Evolutionary conservation across 1,139 yeast species (phyloP), one percentile per base, ranked within the genome.

Genomic region (Suhomyces ambrosiae): DNA sequence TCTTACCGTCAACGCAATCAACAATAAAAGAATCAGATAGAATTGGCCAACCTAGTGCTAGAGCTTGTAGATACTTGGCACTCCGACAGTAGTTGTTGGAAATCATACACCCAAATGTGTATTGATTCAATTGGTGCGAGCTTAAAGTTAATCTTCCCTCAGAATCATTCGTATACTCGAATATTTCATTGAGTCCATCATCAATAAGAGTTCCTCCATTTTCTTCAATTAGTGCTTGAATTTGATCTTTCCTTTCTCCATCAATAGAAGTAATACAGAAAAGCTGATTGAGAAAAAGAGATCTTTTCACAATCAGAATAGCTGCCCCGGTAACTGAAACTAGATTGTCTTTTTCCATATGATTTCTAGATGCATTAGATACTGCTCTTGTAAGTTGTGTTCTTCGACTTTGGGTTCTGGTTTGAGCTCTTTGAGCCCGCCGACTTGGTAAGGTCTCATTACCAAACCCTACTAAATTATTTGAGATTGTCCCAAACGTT

Each of bases 31-130:
- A 58, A 44, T 76, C 74, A 3, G 87, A 80, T 22, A 90, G 53
- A 13, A 88, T 76, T 1, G 97, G 97, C 95, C 96, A 88, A 2
- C 95, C 94, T 29, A 89, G 58, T 0, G 95, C 88, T n/a, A 89
- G 61, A 0, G 86, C 80, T 53, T 88, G 95, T n/a, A 89, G 59
- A 53, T 85, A 90, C 53, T 88, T 88, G 14, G 83, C 74, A 38
- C 88, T 86, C 29, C 95, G 68, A 23, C 78, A 70, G 46, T 72
- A 71, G 14, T 68, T 71, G 28, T 72, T 71, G 0, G 95, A 73
- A 1, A 88, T 58, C 30, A 86, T 68, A 2, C 89, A 90, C 2
- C 75, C 88, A 64, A 88, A 86, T 23, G 52, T 62, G 44, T 54
- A 61, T 2, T 48, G 48, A 5, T 41, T 39, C 14, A 62, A 42